These are phyloP conservation scores for Metschnikowia gelsemii DNA, from an alignment of 805 yeast species.

Conservation along the genomic window DNA sequence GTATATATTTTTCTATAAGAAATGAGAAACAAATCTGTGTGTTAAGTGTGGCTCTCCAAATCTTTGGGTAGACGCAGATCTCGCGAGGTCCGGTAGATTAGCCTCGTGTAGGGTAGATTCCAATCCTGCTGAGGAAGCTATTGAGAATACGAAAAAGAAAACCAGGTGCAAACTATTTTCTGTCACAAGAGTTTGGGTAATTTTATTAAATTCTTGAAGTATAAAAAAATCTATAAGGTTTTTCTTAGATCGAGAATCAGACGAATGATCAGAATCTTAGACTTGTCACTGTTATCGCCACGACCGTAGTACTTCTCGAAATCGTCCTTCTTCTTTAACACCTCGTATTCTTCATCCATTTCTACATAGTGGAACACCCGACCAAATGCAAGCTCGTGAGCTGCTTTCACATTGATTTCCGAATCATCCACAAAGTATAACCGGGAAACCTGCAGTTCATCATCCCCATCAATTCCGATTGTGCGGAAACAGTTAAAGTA, in stretches of 20 bases:
- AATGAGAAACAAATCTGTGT: neutral
- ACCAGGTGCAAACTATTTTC: no score
- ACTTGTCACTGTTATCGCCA: conserved; percentile 30
- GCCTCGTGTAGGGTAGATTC: neutral
- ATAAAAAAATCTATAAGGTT: neutral
- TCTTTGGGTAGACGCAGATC: neutral
- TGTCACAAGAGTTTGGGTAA: neutral
- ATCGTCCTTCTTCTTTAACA: conserved; percentile 28
- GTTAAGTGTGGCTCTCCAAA: neutral
- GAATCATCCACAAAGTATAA: conserved; percentile 85
- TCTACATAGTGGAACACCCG: conserved; percentile 75
- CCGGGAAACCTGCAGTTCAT: conserved; percentile 42
- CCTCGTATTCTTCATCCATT: conserved; percentile 52
- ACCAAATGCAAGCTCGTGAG: conserved; percentile 68
- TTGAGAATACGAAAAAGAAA: no score
- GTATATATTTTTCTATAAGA: neutral
- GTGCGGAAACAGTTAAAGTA: conserved; percentile 63
- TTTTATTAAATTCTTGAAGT: neutral
- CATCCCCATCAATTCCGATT: conserved; percentile 51
- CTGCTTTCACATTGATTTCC: conserved; percentile 73
- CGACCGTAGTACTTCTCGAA: conserved; percentile 34
- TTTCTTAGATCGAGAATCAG: conserved; percentile 54
- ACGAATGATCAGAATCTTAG: conserved; percentile 50
- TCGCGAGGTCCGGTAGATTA: conserved; percentile 4
- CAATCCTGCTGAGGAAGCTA: no score